phyloP scores from a whole-genome alignment of 2,329 filamentous ascomycete species.

The Hypoxylon rubiginosum region DNA sequence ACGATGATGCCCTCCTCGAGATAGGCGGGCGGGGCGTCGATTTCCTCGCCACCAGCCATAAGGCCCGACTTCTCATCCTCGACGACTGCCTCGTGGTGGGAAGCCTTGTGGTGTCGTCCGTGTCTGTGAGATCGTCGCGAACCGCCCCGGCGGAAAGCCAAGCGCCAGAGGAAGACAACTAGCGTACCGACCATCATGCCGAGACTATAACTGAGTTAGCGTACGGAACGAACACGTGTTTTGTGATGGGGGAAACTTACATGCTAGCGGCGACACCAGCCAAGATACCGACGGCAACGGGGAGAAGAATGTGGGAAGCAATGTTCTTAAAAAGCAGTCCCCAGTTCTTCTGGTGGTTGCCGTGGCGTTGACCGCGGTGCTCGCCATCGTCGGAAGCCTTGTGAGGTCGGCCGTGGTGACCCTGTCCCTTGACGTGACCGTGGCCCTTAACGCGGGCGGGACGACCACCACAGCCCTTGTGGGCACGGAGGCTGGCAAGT shows the following conservation, averaged over 20 bases:
- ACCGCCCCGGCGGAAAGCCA: constrained; percentile 63
- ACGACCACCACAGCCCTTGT: constrained; percentile 57
- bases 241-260: constrained; percentile 56
- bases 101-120: constrained; percentile 54
- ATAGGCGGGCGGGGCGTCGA: constrained; percentile 50
- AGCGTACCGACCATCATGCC: constrained; percentile 76
- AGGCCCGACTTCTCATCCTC: constrained; percentile 66
- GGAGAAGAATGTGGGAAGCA: constrained; percentile 73
- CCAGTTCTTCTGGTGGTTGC: constrained; percentile 55
- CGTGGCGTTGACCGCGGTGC: constrained; percentile 42
- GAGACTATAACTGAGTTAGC: constrained; percentile 59
- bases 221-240: neutral
- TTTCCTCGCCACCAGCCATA: constrained; percentile 57
- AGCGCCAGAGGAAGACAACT: constrained; percentile 70
- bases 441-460: constrained; percentile 29
- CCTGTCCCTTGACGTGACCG: constrained; percentile 27
- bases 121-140: constrained; percentile 52
- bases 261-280: constrained; percentile 77
- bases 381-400: constrained; percentile 43
- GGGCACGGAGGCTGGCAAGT: constrained; percentile 53
- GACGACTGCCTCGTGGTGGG: constrained; percentile 53
- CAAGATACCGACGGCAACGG: constrained; percentile 76
- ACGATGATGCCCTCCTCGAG: constrained; percentile 44
- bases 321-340: constrained; percentile 67
- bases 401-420: neutral